phyloP scores from a whole-genome alignment of 352 stramenopile genomes.

The Phytophthora chlamydospora region DNA sequence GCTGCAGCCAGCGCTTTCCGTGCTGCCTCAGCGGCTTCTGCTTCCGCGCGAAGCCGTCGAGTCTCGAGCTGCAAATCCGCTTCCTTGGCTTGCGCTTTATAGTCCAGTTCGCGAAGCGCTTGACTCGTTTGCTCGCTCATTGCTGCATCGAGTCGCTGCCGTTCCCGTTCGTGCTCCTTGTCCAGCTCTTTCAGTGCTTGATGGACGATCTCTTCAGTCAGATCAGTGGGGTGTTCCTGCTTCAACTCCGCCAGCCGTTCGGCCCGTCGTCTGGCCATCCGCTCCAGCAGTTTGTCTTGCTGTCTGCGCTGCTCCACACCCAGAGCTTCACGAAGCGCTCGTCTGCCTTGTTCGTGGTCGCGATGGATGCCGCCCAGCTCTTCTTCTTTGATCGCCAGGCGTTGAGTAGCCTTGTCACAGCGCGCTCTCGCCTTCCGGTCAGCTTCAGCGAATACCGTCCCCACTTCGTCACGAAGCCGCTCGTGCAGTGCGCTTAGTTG shows the following conservation, averaged over 20 bases:
- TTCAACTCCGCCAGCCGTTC: slow-evolving; percentile 25
- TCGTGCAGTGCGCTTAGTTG: slow-evolving; percentile 20
- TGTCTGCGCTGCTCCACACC: slow-evolving; percentile 38
- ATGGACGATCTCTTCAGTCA: slow-evolving; percentile 11
- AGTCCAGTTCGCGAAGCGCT: slow-evolving; percentile 24
- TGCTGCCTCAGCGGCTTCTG: slow-evolving; percentile 34
- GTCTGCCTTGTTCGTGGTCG: slow-evolving; percentile 31
- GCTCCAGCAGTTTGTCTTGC: slow-evolving; percentile 45
- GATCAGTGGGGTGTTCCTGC: slow-evolving; percentile 6
- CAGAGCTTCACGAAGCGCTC: slow-evolving; percentile 26
- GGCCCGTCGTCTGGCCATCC: slow-evolving; percentile 23
- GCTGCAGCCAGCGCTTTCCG: slow-evolving; percentile 32
- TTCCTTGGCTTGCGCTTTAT: slow-evolving; percentile 26
- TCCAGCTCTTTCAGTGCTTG: slow-evolving; percentile 16
- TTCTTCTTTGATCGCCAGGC: slow-evolving; percentile 14
- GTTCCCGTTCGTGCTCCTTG: slow-evolving; percentile 30
- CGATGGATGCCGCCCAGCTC: slow-evolving; percentile 25
- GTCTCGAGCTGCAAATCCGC: slow-evolving; percentile 16
- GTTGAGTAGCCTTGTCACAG: slow-evolving; percentile 18
- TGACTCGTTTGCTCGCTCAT: slow-evolving; percentile 28
- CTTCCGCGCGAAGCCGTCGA: slow-evolving; percentile 19
- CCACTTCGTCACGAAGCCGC: slow-evolving; percentile 13
- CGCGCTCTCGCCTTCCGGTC: slow-evolving; percentile 19
- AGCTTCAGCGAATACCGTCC: slow-evolving; percentile 22
- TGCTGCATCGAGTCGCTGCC: slow-evolving; percentile 23